These are phyloP conservation scores for Solanum bulbocastanum DNA, from an alignment of 257 asterid species.

Conservation along the genomic window DNA sequence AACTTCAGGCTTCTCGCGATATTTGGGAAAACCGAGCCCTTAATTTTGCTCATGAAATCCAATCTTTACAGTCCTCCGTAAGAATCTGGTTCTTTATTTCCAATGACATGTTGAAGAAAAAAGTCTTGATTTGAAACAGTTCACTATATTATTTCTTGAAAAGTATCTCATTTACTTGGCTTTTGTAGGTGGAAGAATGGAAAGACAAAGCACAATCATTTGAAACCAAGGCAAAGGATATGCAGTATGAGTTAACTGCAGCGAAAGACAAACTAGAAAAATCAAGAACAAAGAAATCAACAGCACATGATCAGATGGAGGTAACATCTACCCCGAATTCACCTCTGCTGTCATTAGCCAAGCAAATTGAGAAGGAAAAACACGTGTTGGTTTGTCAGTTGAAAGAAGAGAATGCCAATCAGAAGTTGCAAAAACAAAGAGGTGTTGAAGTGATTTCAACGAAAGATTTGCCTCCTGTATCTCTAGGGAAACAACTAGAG, in stretches of 20 bases:
- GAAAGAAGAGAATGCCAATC: constrained; percentile 7
- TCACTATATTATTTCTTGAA: background rate
- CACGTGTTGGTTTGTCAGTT: background rate
- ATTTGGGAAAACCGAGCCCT: constrained; percentile 67
- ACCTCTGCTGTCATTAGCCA: constrained; percentile 17
- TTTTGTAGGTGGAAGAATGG: constrained; percentile 66
- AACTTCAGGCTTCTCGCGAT: constrained; percentile 59
- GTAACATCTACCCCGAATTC: background rate
- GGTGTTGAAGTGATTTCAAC: background rate
- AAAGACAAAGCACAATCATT: constrained; percentile 35
- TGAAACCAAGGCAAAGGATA: constrained; percentile 40
- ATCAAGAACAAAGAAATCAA: constrained; percentile 4
- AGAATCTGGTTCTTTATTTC: constrained; percentile 4
- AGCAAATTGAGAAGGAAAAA: constrained; percentile 33
- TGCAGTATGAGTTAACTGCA: constrained; percentile 22
- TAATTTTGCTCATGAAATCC: constrained; percentile 31
- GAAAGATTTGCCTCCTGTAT: constrained; percentile 27
- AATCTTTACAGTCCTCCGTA: constrained; percentile 41
- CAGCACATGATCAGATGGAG: background rate
- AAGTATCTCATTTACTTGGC: background rate
- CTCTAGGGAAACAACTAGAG: constrained; percentile 61
- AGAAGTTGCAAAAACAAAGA: background rate
- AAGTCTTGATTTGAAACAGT: background rate
- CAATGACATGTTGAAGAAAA: background rate
- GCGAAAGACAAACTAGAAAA: constrained; percentile 27